Conservation (phyloP, 129 eudicot species). For the Silybum marianum region DNA sequence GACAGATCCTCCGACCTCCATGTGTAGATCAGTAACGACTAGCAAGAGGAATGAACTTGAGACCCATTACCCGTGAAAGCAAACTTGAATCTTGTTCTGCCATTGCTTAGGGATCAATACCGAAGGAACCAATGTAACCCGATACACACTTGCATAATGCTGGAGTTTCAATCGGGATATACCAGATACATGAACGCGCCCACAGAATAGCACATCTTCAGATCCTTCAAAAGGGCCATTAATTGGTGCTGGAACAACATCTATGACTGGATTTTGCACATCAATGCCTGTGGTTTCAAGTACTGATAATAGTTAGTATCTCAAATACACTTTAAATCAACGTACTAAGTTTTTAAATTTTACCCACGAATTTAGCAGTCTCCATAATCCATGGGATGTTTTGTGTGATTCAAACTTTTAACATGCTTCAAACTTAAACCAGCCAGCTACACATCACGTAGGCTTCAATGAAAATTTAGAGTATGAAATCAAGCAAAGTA, state of each 20-base stretch:
- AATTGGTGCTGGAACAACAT: conserved; percentile 44
- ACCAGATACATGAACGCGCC: conserved; percentile 61
- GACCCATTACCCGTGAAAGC: conserved; percentile 63
- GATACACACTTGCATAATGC: conserved; percentile 62
- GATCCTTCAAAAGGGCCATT: conserved; percentile 35
- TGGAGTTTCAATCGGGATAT: conserved; percentile 66
- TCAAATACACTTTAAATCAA: conserved; percentile 8
- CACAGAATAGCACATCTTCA: conserved; percentile 56
- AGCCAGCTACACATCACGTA: not conserved
- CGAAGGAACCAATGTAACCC: conserved; percentile 71
- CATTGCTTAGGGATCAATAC: conserved; percentile 70
- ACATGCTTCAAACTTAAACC: not conserved
- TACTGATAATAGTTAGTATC: conserved; percentile 13
- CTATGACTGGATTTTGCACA: conserved; percentile 48
- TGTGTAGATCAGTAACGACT: not conserved
- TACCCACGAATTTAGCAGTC: not conserved
- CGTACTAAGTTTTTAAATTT: not conserved
- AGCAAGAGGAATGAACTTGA: not conserved
- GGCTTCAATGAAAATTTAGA: not conserved
- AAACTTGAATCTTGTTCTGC: conserved; percentile 68
- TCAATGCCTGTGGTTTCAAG: conserved; percentile 55
- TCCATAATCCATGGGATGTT: not conserved
- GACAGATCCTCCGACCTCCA: not conserved
- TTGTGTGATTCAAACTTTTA: not conserved
- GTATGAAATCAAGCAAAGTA: not conserved